These are phyloP conservation scores for Syncephalastrum monosporum DNA, from an alignment of 371 early-diverging fungal genomes.

Conservation along the genomic window DNA sequence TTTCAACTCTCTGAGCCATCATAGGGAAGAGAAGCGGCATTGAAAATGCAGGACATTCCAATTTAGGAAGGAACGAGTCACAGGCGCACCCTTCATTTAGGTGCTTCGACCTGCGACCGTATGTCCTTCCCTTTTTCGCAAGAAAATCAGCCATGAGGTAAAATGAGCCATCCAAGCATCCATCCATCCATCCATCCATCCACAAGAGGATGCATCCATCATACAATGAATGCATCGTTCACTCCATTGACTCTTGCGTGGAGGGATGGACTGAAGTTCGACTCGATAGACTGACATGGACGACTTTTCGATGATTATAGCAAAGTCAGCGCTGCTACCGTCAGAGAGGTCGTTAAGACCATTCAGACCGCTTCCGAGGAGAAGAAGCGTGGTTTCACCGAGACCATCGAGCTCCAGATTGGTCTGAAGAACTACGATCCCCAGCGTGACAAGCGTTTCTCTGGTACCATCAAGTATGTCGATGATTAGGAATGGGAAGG, in stretches of 20 bases:
- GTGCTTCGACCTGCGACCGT: too few relatives aligned
- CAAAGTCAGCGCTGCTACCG: constrained; percentile 88
- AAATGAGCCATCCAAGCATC: constrained; percentile 15
- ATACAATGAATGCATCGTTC: not conserved
- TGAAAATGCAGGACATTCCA: too few relatives aligned
- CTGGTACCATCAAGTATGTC: constrained; percentile 84
- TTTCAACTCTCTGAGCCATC: too few relatives aligned
- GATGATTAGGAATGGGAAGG: too few relatives aligned
- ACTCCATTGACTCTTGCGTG: not conserved
- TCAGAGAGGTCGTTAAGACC: constrained; percentile 19
- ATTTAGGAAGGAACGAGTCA: too few relatives aligned
- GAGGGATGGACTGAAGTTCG: not conserved
- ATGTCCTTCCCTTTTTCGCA: constrained; percentile 13
- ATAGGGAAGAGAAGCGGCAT: too few relatives aligned
- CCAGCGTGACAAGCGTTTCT: constrained; percentile 99
- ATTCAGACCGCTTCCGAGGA: constrained; percentile 65
- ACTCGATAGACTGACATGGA: not conserved
- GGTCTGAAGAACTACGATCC: constrained; percentile 99
- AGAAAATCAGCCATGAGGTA: constrained; percentile 25
- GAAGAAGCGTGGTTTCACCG: constrained; percentile 91
- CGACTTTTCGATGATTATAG: constrained; percentile 31
- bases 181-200: constrained; percentile 21
- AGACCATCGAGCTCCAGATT: constrained; percentile 98
- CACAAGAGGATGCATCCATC: not conserved
- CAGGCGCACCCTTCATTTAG: too few relatives aligned